A percentile compares a stretch with the other conserved stretches of the same genome.
These are phyloP conservation scores for Escovopsis sp. DNA, from an alignment of 2,329 filamentous ascomycete species.

Conservation along the genomic window DNA sequence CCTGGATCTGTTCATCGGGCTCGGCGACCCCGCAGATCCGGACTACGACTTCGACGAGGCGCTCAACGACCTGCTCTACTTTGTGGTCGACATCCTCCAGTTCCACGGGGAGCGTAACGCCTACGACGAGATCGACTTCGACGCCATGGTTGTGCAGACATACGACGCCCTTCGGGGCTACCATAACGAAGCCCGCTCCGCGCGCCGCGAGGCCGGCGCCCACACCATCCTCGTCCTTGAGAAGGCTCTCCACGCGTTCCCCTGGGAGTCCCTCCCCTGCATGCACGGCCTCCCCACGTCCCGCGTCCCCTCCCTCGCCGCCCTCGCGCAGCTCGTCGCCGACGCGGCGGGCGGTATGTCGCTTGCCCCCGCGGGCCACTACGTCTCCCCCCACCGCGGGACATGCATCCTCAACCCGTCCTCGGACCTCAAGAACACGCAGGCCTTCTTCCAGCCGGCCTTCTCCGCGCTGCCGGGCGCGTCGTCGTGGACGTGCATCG, in stretches of 20 bases:
- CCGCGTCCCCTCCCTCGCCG: conserved; percentile 73
- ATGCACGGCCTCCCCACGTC: conserved; percentile 67
- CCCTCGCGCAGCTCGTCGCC: conserved; percentile 60
- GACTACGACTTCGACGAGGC: conserved; percentile 70
- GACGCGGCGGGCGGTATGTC: conserved; percentile 21
- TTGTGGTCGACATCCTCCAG: conserved; percentile 89
- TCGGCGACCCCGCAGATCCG: conserved; percentile 56
- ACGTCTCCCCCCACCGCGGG: conserved; percentile 39
- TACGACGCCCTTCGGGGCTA: conserved; percentile 73
- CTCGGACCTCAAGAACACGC: conserved; percentile 66
- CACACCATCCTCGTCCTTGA: conserved; percentile 87
- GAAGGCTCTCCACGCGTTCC: conserved; percentile 78
- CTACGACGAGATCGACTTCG: conserved; percentile 95
- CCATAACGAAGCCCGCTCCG: conserved; percentile 36
- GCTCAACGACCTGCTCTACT: conserved; percentile 85
- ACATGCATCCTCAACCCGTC: conserved; percentile 84
- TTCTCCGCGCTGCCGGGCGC: conserved; percentile 42
- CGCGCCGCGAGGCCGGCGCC: conserved; percentile 25
- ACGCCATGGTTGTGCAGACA: conserved; percentile 75
- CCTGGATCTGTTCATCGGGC: conserved; percentile 73
- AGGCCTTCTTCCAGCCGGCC: conserved; percentile 51
- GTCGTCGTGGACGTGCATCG: conserved; percentile 57
- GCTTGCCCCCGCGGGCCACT: conserved; percentile 27
- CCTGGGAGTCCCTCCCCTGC: conserved; percentile 90
- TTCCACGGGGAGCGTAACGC: conserved; percentile 94